Percentiles rank a stretch among this genome's conserved stretches.
These are phyloP conservation scores for Chaetomium sp. DNA, from an alignment of 2,329 filamentous ascomycete species.

Conservation along the genomic window DNA sequence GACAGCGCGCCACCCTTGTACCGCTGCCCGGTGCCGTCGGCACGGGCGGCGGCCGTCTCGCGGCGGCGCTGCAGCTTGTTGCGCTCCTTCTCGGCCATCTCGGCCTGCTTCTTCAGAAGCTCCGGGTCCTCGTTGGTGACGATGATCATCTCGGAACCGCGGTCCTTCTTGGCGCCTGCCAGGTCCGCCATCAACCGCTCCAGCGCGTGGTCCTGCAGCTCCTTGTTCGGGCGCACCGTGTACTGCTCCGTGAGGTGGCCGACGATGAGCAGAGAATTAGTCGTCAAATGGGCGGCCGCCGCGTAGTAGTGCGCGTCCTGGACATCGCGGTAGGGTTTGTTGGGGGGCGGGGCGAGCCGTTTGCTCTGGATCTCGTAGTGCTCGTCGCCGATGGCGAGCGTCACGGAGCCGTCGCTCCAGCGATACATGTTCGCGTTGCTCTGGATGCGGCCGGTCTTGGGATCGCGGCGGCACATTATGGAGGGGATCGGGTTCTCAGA, in stretches of 20 bases:
- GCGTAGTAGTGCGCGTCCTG: slow-evolving; percentile 77
- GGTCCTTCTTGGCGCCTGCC: slow-evolving; percentile 61
- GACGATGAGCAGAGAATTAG: slow-evolving; percentile 69
- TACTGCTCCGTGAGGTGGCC: slow-evolving; percentile 76
- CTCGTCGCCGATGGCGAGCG: slow-evolving; percentile 71
- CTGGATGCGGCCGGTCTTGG: slow-evolving; percentile 65
- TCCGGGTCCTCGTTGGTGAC: slow-evolving; percentile 74
- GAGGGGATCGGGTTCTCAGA: slow-evolving; percentile 64
- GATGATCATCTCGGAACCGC: slow-evolving; percentile 66
- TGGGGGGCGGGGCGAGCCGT: slow-evolving; percentile 62
- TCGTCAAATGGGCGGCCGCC: slow-evolving; percentile 68
- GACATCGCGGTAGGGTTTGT: slow-evolving; percentile 64
- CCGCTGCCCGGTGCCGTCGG: slow-evolving; percentile 55
- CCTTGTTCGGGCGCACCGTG: slow-evolving; percentile 66
- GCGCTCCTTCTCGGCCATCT: slow-evolving; percentile 73
- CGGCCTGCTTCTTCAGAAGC: slow-evolving; percentile 71
- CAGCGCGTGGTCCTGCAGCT: slow-evolving; percentile 70
- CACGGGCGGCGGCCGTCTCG: slow-evolving; percentile 67
- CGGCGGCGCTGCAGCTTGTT: slow-evolving; percentile 65
- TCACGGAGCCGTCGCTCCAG: slow-evolving; percentile 80
- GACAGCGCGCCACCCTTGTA: slow-evolving; percentile 60
- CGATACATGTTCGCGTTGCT: slow-evolving; percentile 75
- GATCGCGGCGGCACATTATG: slow-evolving; percentile 69
- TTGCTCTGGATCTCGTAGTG: slow-evolving; percentile 77
- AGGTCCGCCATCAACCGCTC: slow-evolving; percentile 68